Base-by-base conservation (phyloP, 2,329 filamentous ascomycete species). In the Trichoderma citrinoviride region DNA sequence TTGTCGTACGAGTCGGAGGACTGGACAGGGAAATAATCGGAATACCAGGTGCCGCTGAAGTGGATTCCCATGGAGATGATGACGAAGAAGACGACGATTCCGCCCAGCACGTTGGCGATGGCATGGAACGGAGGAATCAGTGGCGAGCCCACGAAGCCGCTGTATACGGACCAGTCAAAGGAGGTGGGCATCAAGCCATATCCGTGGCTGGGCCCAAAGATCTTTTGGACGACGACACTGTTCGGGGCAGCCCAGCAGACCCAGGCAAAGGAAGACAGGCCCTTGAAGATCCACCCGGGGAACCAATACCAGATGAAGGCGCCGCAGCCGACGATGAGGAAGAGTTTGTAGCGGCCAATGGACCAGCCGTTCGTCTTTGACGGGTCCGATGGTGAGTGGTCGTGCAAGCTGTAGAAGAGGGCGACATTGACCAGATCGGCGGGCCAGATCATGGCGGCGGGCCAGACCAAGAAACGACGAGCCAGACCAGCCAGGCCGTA, bases 1-100 rank as follows among this genome's bases (percentile, higher is more conserved):
- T 90, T 90, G 76, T 90, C 88, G 71, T 85, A 90, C 2, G 83
- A 85, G 66, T 84, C 81, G 15, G 83, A 82, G 63, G 83, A 85
- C 67, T 86, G 82, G 25, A 90, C 82, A 1, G 87, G 86, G 61
- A 90, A 77, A 72, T 87, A 88, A 65, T 85, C 82, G 40, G 85
- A 73, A 69, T 81, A 85, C 82, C 83, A 85, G 41, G 76, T 77
- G 57, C 83, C 83, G n/a, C 77, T 80, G 69, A 85, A 87, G 72
- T 87, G 84, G 37, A 87, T 76, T 33, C 83, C 83, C 67, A 85
- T 83, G 52, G 87, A 89, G 33, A 87, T 73, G 66, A 82, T 70
- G 65, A 85, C 73, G 70, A 84, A 83, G 73, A 87, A 87, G 65
- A 86, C 67, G 29, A 86, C 67, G 54, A 86, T 78, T 37, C 84